Base-by-base conservation (phyloP, 495 filamentous ascomycete species). In the Podospora pseudopauciseta region DNA sequence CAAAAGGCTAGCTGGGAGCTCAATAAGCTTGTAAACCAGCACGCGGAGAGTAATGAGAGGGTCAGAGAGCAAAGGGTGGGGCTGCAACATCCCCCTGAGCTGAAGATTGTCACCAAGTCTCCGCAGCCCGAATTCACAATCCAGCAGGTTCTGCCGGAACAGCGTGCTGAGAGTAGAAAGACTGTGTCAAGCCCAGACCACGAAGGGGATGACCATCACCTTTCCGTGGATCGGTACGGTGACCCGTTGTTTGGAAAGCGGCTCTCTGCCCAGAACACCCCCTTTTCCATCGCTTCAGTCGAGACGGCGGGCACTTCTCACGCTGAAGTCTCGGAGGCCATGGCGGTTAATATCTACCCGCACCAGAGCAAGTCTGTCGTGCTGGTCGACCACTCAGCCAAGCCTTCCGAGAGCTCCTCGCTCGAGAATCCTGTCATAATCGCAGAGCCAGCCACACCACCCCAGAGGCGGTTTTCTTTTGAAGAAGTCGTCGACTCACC, bases 341-440 rank as follows among this genome's bases (percentile, higher is more conserved):
- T 88, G 68, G 91, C 91, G 19, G 88, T 97, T 59, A 89, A 87
- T 67, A 89, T 96, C 44, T 95, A 90, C 74, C 88, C 92, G 2
- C 93, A 97, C 75, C 92, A 93, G 74, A 97, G 96, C 70, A 88
- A 89, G 67, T 94, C 92, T 3, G 81, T 92, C 13, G 79, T 95
- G 59, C 79, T 96, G 65, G 88, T 96, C 55, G 86, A 96, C 55
- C 90, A 93, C 71, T 86, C 81, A 83, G 77, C 77, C 68, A 77
- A 78, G 71, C 75, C 79, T 16, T 80, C 78, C 0, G 74, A 78
- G 61, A 70, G 53, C 26, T 78, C 77, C 0, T 78, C 80, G 1
- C 30, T 74, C 2, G 69, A 75, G 15, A 80, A 84, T 32, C 19
- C 19, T 65, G 81, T 76, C 54, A 26, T 58, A 15, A 23, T 7